Evolutionary conservation across 2,329 filamentous ascomycete species (phyloP), one percentile per base, ranked within the genome.

Genomic region (Tricladium varicosporioides): DNA sequence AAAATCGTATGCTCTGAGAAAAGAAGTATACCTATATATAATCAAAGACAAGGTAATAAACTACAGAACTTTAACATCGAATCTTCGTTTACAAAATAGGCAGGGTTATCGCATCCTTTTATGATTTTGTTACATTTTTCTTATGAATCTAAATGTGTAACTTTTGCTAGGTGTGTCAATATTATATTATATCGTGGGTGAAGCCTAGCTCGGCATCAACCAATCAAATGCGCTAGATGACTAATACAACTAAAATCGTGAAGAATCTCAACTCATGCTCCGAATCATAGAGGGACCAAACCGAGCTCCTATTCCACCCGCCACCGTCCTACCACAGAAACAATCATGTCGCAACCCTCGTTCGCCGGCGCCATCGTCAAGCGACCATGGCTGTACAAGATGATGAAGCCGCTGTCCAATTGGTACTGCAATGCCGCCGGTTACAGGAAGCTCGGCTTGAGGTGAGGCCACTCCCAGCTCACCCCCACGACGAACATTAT

Each of bases 391-490:
- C 85, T 97, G 72, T 79, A 80, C 76, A 86, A 81, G 69, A 81
- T 88, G 78, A 78, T 97, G 75, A 84, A 80, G 80, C 94, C 94
- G 65, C 73, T 96, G 65, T 84, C 92, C 76, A 83, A 86, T 71
- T 96, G 91, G 91, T 97, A 97, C 80, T 78, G 79, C 77, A 88
- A 93, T 73, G 88, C 91, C 69, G 83, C 92, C 69, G 93, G 93
- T 73, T 96, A 97, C 84, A 88, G 92, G 78, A 85, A 93, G 84
- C 82, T 97, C 71, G 93, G 93, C 71, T 82, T 97, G 77, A 89
- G 82, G 92, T 96, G 88, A 74, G 77, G 59, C 58, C 53, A 31
- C 51, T 45, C 45, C 15, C 32, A 33, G 11, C 46, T 8, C 19
- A 31, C 40, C 44, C 54, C 40, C 33, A 42, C 33, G 44, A 7